These are phyloP conservation scores for Achaetomiella virescens DNA, from an alignment of 495 filamentous ascomycete species.

Conservation along the genomic window DNA sequence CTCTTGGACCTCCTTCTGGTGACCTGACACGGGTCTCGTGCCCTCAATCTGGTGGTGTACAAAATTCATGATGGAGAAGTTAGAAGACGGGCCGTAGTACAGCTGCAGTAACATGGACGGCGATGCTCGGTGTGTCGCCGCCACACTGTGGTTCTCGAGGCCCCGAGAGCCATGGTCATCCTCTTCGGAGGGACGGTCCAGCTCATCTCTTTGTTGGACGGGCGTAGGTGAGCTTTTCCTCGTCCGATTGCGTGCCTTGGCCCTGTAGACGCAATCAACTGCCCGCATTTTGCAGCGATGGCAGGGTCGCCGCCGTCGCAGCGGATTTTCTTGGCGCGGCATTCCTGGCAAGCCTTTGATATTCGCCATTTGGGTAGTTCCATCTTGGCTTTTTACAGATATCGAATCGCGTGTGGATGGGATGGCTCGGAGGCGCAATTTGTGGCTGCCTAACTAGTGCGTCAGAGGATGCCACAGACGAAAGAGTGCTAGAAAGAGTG, in stretches of 20 bases:
- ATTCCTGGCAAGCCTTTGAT: slow-evolving; percentile 4
- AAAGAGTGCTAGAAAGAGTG: no score
- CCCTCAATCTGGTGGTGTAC: background rate
- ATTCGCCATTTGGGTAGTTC: slow-evolving; percentile 1
- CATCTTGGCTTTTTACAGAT: background rate
- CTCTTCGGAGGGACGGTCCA: background rate
- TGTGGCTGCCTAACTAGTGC: no score
- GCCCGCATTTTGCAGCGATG: background rate
- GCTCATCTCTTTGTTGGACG: background rate
- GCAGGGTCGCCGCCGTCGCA: slow-evolving; percentile 4
- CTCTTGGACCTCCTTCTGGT: slow-evolving; percentile 1
- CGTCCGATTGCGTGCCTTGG: slow-evolving; percentile 1
- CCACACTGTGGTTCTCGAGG: background rate
- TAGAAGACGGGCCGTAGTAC: background rate
- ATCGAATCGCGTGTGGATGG: background rate
- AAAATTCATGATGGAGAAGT: slow-evolving; percentile 1
- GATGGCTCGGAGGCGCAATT: no score
- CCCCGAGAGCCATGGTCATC: background rate
- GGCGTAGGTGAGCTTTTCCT: background rate
- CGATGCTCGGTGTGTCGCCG: slow-evolving; percentile 1
- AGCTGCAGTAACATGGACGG: background rate
- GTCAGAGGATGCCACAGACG: no score
- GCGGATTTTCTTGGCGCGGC: slow-evolving; percentile 2
- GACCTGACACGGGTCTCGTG: background rate
- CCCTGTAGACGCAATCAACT: background rate